Evolutionary conservation across 371 early-diverging fungal genomes (phyloP), one percentile per base, ranked within the genome.

Genomic region (Nematocida sp.): DNA sequence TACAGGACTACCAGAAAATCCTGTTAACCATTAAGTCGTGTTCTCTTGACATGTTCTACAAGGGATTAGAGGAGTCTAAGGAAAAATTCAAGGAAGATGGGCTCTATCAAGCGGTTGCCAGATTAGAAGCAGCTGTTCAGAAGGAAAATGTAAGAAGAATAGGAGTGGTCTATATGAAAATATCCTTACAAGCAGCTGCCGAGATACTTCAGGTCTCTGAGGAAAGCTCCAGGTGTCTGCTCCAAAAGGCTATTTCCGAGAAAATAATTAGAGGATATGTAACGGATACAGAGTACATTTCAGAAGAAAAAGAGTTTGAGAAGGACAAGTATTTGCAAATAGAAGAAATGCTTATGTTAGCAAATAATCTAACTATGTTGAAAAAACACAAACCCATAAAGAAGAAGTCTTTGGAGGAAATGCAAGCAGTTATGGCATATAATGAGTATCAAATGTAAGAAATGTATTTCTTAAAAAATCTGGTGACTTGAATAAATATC

Each of bases 401-500:
- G 33, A 63, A 30, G 49, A 71, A 71, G 63, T 45, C 75, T 16
- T 28, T 71, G 36, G 75, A 71, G 38, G 75, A 71, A 64, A 16
- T 71, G 63, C 59, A 71, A 47, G 39, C 63, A 5, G 75, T 60
- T 0, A 71, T 71, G 75, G 26, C 49, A 16, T 61, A 71, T 35
- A 63, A 51, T 42, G 75, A 71, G 63, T 71, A 71, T 26, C 77
- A 64, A 50, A 60, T 71, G 26, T 71, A 63, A 45, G 66, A 40
- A 4, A 48, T 20, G 3, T 13, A 13, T 5, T 39, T 25, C 20
- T 7, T 45, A 5, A 9, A 13, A 45, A 48, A 11, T 61, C 26
- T 13, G 45, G 45, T 45, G 13, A n/a, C n/a, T n/a, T n/a, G n/a
- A n/a, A n/a, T n/a, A n/a, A n/a, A n/a, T n/a, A n/a, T n/a, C n/a